These are phyloP conservation scores for Lentinus brumalis DNA, from an alignment of 768 basidiomycete genomes.

Conservation along the genomic window DNA sequence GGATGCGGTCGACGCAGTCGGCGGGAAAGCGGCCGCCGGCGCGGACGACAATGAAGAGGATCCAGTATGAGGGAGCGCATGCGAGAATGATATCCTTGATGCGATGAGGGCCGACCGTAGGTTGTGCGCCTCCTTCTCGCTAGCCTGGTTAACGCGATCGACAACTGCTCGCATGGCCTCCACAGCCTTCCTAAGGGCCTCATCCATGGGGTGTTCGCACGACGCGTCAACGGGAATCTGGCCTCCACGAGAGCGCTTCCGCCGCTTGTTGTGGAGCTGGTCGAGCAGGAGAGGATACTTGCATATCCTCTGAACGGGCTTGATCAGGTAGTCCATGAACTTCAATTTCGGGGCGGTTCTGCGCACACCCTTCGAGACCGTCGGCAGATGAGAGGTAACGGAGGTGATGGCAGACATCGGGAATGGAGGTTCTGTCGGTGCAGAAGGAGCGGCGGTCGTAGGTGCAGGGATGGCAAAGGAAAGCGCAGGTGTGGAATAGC, in stretches of 20 bases:
- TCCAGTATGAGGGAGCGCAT: conserved; percentile 1
- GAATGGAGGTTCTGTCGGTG: conserved; percentile 1
- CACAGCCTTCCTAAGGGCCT: conserved; percentile 45
- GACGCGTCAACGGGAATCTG: background rate
- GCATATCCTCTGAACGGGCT: conserved; percentile 96
- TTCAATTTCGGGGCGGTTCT: conserved; percentile 44
- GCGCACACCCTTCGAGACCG: background rate
- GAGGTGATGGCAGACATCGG: conserved; percentile 1
- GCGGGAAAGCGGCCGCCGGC: background rate
- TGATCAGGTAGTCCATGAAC: conserved; percentile 90
- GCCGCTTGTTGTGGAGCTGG: conserved; percentile 45
- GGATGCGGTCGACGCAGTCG: background rate
- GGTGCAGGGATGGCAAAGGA: conserved; percentile 2
- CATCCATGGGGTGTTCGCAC: background rate
- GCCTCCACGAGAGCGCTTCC: background rate
- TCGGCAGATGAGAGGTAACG: background rate
- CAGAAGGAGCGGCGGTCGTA: background rate
- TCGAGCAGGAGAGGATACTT: conserved; percentile 90
- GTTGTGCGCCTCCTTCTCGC: conserved; percentile 29
- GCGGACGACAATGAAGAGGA: conserved; percentile 1
- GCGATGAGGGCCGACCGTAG: conserved; percentile 27
- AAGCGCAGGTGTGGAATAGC: conserved; percentile 24
- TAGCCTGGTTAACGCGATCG: conserved; percentile 52
- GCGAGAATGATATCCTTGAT: conserved; percentile 21
- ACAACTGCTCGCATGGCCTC: conserved; percentile 79